Evolutionary conservation across 176 grass and related monocot species (phyloP), one percentile per base, ranked within the genome.

Genomic region (Oryza punctata): DNA sequence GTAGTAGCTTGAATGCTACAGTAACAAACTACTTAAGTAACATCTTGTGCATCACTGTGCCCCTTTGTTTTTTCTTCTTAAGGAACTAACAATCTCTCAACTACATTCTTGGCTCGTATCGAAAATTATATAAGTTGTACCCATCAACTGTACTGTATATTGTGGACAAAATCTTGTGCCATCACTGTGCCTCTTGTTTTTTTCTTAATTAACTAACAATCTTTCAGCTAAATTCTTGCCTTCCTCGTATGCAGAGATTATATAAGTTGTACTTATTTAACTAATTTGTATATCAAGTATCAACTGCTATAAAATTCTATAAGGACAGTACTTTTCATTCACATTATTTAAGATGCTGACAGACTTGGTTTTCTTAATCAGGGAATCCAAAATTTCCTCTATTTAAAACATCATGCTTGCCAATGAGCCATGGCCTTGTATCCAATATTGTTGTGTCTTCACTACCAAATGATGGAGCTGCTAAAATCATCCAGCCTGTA

Each of bases 401-500:
- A 61, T 25, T 75, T 40, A 78, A 82, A 23, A 21, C 73, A 5
- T 59, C 87, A 64, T 89, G 69, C 68, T 25, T 88, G 69, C 72
- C 38, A 65, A 78, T 46, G 14, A 65, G 82, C 64, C 70, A 43
- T 85, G 66, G 32, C 24, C 77, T 35, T 69, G 45, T 37, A 7
- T 79, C 37, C 23, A 38, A 79, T 60, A 65, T 65, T 3, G 25
- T 40, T 26, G 15, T 52, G 80, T 81, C 52, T 77, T 88, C 65
- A 67, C 29, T 46, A 72, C 65, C 46, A 27, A 37, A 28, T 76
- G 2, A 35, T 65, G 78, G 63, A 21, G 77, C 32, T 63, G 23
- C 25, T 9, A 81, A 89, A 69, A 41, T 59, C 37, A 41, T 90
- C 79, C 65, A 87, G 7, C 92, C 95, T 77, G 63, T 89, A 25